Evolutionary conservation across 495 filamentous ascomycete species (phyloP).

Genomic region (Neurospora tetrasperma): DNA sequence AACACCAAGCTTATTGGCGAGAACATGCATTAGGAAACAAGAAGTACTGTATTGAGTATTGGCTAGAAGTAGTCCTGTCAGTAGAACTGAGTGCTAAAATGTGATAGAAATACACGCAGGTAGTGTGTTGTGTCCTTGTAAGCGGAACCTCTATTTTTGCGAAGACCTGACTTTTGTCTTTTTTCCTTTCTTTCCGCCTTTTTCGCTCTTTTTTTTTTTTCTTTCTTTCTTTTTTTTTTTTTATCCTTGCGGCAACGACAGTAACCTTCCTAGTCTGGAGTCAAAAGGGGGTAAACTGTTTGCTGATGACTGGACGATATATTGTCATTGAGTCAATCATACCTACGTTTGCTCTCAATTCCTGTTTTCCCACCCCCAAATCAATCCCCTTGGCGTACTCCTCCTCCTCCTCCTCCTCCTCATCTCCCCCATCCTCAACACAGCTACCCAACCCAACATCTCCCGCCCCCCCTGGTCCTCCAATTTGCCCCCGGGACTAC

Average conservation of each 20-base stretch:
- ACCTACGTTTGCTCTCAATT: no score
- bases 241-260: neutral
- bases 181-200: neutral
- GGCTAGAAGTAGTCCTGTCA: neutral
- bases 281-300: neutral
- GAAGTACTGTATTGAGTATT: neutral
- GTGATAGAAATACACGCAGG: neutral
- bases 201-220: no score
- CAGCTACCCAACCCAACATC: neutral
- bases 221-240: neutral
- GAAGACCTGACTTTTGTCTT: neutral
- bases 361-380: neutral
- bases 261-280: neutral
- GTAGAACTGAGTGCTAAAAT: neutral
- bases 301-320: neutral
- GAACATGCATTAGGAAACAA: neutral
- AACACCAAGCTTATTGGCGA: neutral
- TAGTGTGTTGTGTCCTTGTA: no score
- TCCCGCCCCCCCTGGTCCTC: neutral
- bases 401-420: neutral
- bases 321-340: neutral
- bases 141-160: no score
- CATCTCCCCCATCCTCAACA: neutral
- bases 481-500: neutral
- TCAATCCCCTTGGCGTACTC: neutral